A percentile compares a stretch with the other conserved stretches of the same genome.
Conservation (phyloP, 768 basidiomycete genomes). For the Podaxis rugospora region DNA sequence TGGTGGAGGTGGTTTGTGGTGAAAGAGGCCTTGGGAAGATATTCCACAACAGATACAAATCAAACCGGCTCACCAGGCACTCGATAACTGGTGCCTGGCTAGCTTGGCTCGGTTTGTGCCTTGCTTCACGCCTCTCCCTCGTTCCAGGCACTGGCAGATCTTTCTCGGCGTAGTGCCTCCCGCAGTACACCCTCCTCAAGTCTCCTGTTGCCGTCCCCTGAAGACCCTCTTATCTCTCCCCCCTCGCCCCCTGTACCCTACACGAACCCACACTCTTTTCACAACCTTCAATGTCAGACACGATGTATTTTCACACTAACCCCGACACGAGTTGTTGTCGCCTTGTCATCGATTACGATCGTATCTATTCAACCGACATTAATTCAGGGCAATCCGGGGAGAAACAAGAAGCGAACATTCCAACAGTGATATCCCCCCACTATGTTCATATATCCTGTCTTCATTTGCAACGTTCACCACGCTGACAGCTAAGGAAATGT, state of each 20-base stretch:
- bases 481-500: background rate
- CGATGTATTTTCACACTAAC: background rate
- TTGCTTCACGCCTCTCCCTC: background rate
- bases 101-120: background rate
- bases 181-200: background rate
- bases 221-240: background rate
- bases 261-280: background rate
- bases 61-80: slow-evolving; percentile 6
- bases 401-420: background rate
- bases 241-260: background rate
- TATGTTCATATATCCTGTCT: background rate
- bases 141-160: background rate
- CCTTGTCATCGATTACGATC: background rate
- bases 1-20: background rate
- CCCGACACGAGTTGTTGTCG: background rate
- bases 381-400: background rate
- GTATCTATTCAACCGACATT: background rate
- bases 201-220: background rate
- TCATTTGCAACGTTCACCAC: background rate
- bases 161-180: too few species aligned
- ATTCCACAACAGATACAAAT: background rate
- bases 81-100: slow-evolving; percentile 1
- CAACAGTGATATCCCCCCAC: background rate
- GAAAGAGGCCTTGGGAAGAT: background rate
- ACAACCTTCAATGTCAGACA: background rate